Conservation (phyloP, 495 filamentous ascomycete genomes). For the Baudoinia panamericana region DNA sequence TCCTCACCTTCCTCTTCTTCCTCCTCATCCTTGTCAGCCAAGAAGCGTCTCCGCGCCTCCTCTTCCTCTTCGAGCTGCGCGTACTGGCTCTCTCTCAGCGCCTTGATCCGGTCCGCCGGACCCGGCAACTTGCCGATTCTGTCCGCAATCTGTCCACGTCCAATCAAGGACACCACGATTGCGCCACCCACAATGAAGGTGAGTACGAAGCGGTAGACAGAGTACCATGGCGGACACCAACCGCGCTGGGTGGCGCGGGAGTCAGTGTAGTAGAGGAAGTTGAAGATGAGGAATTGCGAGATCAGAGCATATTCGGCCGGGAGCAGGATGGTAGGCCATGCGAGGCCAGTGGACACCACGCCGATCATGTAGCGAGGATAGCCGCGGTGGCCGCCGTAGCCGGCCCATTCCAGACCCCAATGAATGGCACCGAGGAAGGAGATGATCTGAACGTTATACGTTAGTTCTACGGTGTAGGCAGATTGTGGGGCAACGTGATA, state of each 20-base stretch:
- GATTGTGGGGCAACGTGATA: not conserved
- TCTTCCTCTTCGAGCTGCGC: constrained; percentile 47
- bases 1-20: constrained; percentile 23
- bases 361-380: constrained; percentile 73
- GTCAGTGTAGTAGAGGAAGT: constrained; percentile 79
- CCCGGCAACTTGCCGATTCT: constrained; percentile 33
- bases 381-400: constrained; percentile 56
- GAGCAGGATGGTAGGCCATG: constrained; percentile 87
- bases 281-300: constrained; percentile 79
- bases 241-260: constrained; percentile 58
- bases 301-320: constrained; percentile 82
- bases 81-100: constrained; percentile 46
- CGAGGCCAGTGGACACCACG: constrained; percentile 66
- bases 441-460: constrained; percentile 50
- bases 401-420: constrained; percentile 78
- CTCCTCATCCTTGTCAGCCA: constrained; percentile 26
- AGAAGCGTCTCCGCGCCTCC: constrained; percentile 36
- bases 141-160: constrained; percentile 69
- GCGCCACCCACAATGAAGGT: constrained; percentile 83
- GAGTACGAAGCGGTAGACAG: constrained; percentile 85
- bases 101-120: constrained; percentile 51
- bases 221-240: constrained; percentile 88
- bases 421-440: constrained; percentile 95
- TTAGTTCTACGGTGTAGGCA: not conserved
- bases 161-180: constrained; percentile 77